These are phyloP conservation scores for Eimeria praecox DNA, from an alignment of 169 alveolate species.

Conservation along the genomic window DNA sequence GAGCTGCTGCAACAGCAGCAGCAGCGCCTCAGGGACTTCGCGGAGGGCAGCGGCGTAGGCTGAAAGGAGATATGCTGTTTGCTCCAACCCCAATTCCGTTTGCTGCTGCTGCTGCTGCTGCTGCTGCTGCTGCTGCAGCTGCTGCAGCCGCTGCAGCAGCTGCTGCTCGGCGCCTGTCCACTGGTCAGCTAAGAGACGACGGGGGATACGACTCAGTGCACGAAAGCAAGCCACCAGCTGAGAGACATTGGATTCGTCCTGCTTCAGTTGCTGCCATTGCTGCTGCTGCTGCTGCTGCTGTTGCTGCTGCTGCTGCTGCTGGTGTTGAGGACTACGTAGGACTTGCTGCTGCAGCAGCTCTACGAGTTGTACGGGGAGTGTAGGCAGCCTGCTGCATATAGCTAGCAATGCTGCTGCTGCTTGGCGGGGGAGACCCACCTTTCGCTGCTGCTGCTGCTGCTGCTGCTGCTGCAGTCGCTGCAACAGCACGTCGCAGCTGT, in stretches of 20 bases:
- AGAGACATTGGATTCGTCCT: conserved; percentile 19
- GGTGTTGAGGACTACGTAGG: background rate
- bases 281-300: conserved; percentile 11
- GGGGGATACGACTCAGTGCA: conserved; percentile 35
- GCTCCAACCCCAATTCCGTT: conserved; percentile 16
- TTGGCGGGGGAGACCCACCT: background rate
- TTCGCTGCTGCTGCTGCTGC: background rate
- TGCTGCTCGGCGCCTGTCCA: conserved; percentile 21
- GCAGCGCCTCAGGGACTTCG: background rate
- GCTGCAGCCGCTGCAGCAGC: conserved; percentile 37
- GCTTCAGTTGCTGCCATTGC: background rate
- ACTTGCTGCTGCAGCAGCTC: conserved; percentile 13
- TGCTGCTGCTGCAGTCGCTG: background rate
- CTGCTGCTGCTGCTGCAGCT: conserved; percentile 2
- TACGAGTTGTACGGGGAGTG: conserved; percentile 35
- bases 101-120: background rate
- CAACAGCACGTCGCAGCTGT: conserved; percentile 3
- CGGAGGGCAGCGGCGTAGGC: conserved; percentile 48
- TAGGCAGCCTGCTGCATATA: conserved; percentile 19
- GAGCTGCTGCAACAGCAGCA: background rate
- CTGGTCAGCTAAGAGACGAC: background rate
- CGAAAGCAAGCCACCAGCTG: conserved; percentile 28
- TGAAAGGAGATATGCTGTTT: background rate
- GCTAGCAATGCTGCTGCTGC: conserved; percentile 49
- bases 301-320: too few relatives aligned